Evolutionary conservation across 805 yeast species (phyloP), one percentile per base, ranked within the genome.

Genomic region (Candida koratica): DNA sequence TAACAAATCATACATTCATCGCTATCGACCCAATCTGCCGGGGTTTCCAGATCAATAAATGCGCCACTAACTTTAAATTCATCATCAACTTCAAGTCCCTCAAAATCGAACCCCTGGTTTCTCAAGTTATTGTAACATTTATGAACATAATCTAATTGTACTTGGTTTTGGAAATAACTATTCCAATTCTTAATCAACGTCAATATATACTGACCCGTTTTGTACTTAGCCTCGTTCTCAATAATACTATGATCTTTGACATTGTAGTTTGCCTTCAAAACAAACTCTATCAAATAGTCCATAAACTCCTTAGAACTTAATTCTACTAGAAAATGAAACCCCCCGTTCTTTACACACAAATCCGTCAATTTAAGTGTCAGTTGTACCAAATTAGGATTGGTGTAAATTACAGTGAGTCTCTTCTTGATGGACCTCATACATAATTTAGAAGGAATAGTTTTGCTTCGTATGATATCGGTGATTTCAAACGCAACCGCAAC

Each of bases 11-110:
- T 89, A 59, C 98, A 93, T 3, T 86, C 86, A 49, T 87, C 95
- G 8, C 89, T 83, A 52, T 93, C 98, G 15, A 84, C 81, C 98
- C 98, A 93, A 48, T 88, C 97, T 0, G 98, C 97, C 2, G 98
- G 97, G 4, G 89, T 89, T 43, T 79, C 83, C 2, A 96, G 76
- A 50, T 90, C 97, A 32, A 90, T 76, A 56, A 89, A 77, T 13
- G 63, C 62, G 20, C 68, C 56, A 22, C 18, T 34, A 4, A 22
- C 24, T 32, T 67, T 69, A 15, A 61, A 52, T 15, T 46, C 42
- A 17, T 41, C 46, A 10, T 36, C 37, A 13, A 38, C 38, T 23
- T 58, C 56, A 17, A 56, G 52, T 17, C 62, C 63, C 1, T 95
- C 95, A 51, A 89, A 87, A 36, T 69, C 64, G 46, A 75, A 76